Evolutionary conservation across 805 yeast species (phyloP), one percentile per base, ranked within the genome.

Genomic region (Yarrowia deformans): DNA sequence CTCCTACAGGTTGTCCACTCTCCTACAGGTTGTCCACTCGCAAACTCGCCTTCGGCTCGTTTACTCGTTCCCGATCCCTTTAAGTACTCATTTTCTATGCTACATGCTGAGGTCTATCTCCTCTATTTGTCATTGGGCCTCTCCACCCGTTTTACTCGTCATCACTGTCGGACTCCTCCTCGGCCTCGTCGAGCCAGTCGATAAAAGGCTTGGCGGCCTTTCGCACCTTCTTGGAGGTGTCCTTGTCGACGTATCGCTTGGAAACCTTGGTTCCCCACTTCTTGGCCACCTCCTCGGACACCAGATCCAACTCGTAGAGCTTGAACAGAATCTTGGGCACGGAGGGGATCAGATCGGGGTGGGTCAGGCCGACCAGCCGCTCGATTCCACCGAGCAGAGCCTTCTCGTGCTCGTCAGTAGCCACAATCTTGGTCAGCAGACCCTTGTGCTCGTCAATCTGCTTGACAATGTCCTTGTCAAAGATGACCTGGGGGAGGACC

Each of bases 311-410:
- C 76, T 93, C 92, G 81, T 95, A 95, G 61, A 92, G 81, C 76
- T 86, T 84, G 80, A 91, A 86, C 75, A 95, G 83, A 72, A 95
- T 87, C 79, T 91, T 92, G 72, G 98, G 95, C 68, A 94, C 85
- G 67, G 81, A 75, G 69, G 89, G 84, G 75, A 92, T 87, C 74
- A 93, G 83, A 42, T 84, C 87, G 50, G 90, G 90, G 74, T 90
- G 87, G 76, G 88, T 90, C 70, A 90, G 80, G 71, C 98, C 98
- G 73, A 94, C 81, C 77, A 91, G 87, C 78, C 98, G 89, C 83
- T 95, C 99, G 74, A 95, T 84, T 72, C 99, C 99, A 75, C 99
- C 99, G 71, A 95, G 84, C 74, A 95, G 87, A 12, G 97, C 91
- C 81, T 87, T 90, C 81, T 95, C 97, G 76, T 87, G 91, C 67